These are phyloP conservation scores for Pleurostoma richardsiae DNA, from an alignment of 2,329 filamentous ascomycete species.

Conservation along the genomic window DNA sequence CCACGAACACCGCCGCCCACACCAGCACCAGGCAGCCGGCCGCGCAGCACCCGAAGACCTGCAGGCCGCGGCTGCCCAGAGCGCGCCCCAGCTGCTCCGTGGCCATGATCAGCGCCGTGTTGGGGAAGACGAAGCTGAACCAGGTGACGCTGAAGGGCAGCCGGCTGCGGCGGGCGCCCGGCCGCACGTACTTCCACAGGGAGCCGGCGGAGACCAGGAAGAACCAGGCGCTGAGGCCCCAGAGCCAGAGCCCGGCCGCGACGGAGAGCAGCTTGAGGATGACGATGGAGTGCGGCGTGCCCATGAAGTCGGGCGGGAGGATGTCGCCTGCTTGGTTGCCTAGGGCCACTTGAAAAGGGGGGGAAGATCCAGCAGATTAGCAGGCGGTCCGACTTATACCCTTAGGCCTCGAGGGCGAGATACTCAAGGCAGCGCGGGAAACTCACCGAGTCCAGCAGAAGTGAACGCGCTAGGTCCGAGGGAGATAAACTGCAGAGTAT, in stretches of 20 bases:
- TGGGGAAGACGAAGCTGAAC: conserved; percentile 80
- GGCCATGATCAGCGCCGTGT: conserved; percentile 68
- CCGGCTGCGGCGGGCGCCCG: conserved; percentile 34
- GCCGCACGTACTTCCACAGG: conserved; percentile 60
- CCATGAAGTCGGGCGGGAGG: conserved; percentile 36
- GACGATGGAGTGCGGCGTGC: conserved; percentile 30
- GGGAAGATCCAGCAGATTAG: conserved; percentile 1
- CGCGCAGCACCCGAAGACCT: conserved; percentile 64
- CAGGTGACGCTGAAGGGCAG: conserved; percentile 81
- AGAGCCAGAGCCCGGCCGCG: conserved; percentile 72
- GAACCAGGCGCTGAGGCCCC: conserved; percentile 80
- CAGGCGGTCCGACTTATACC: too few species aligned
- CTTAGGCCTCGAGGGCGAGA: background rate
- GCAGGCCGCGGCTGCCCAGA: conserved; percentile 53
- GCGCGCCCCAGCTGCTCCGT: conserved; percentile 66
- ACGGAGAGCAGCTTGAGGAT: conserved; percentile 45
- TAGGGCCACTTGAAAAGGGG: conserved; percentile 12
- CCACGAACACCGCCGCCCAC: conserved; percentile 63
- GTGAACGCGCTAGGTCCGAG: conserved; percentile 68
- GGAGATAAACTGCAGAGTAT: conserved; percentile 58
- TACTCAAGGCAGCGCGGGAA: background rate
- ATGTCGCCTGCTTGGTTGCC: conserved; percentile 36
- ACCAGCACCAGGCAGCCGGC: conserved; percentile 59
- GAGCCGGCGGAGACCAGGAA: conserved; percentile 76
- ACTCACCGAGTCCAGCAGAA: conserved; percentile 36